Conservation (phyloP, 257 asterid genomes). For the Gentiana macrophylla region DNA sequence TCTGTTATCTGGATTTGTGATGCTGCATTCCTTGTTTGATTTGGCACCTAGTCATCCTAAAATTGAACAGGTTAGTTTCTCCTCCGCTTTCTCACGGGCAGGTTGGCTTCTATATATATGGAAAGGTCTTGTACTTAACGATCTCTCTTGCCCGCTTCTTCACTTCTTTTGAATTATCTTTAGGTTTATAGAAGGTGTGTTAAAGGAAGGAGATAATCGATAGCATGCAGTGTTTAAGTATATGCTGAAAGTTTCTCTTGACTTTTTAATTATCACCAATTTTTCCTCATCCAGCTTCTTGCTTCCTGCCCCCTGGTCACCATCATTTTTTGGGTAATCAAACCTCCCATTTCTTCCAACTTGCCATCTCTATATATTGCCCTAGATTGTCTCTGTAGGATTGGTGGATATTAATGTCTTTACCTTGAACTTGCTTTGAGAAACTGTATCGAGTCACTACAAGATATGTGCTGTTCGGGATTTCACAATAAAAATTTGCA, state of each 20-base stretch:
- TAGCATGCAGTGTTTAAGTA: neutral
- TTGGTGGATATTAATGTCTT: no score
- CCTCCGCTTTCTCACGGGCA: neutral
- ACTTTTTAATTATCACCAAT: neutral
- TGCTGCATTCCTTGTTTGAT: constrained; percentile 80
- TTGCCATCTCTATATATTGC: no score
- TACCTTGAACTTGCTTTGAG: no score
- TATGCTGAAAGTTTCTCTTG: neutral
- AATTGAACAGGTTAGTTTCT: constrained; percentile 62
- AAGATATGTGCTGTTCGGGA: no score
- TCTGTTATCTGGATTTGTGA: constrained; percentile 77
- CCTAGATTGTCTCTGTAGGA: no score
- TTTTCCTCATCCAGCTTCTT: no score
- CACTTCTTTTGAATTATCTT: neutral
- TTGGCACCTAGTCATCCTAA: constrained; percentile 83
- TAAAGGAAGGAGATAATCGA: neutral
- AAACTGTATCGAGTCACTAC: no score
- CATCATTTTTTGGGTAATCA: no score
- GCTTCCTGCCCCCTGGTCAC: no score
- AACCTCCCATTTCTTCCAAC: no score
- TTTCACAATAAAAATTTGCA: no score
- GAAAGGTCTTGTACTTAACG: no score
- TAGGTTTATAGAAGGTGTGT: neutral
- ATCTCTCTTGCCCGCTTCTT: neutral
- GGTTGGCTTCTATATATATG: neutral